These are phyloP conservation scores for Colletotrichum acutatum DNA, from an alignment of 2,329 filamentous ascomycete species.

Conservation along the genomic window DNA sequence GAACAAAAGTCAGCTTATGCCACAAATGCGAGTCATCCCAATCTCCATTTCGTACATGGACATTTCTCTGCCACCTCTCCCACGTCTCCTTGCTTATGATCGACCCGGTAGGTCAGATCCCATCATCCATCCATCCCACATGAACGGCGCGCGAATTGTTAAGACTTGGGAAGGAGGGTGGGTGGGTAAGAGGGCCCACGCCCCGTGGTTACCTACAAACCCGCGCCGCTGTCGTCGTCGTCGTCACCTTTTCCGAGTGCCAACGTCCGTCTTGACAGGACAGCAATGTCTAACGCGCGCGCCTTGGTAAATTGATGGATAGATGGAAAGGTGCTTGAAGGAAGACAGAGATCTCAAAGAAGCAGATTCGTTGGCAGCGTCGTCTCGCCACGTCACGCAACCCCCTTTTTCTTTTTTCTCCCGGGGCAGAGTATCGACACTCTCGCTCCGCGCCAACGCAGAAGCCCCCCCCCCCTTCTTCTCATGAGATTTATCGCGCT, in stretches of 20 bases:
- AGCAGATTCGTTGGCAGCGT: background rate
- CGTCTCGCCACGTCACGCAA: conserved; percentile 8
- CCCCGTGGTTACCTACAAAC: background rate
- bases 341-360: no score
- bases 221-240: background rate
- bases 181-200: no score
- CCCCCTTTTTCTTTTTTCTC: no score
- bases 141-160: background rate
- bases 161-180: no score
- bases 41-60: no score
- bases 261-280: background rate
- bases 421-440: no score
- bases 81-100: background rate
- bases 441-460: background rate
- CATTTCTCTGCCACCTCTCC: no score
- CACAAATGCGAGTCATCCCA: conserved; percentile 31
- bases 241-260: background rate
- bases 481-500: background rate
- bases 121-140: background rate
- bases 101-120: background rate
- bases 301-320: no score
- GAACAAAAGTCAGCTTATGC: conserved; percentile 27
- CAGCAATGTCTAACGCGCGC: background rate
- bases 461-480: background rate
- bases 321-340: no score